Evolutionary conservation across 106 monocot species (phyloP).

Genomic region (Posidonia australis): DNA sequence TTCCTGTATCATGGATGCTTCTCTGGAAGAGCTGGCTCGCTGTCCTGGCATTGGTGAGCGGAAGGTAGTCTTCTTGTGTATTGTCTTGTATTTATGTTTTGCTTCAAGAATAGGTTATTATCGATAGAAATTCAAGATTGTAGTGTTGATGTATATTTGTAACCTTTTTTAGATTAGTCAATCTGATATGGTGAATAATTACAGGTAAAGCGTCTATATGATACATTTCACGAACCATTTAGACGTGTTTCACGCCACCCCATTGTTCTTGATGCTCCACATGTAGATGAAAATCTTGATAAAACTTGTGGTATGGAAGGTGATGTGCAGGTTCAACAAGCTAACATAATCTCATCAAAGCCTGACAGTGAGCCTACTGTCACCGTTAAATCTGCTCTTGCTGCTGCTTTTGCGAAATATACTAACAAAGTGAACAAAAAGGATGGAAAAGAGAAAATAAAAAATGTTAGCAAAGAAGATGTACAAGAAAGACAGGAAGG

Average conservation of each 20-base stretch:
- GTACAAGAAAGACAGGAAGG: neutral
- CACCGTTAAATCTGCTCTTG: conserved; percentile 51
- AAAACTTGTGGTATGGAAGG: conserved; percentile 9
- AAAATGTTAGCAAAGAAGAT: neutral
- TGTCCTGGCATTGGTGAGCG: conserved; percentile 94
- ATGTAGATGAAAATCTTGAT: conserved; percentile 12
- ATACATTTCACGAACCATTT: conserved; percentile 91
- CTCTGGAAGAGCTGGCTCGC: conserved; percentile 92
- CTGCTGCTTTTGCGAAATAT: conserved; percentile 72
- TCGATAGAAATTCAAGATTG: no score
- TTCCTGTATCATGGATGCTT: conserved; percentile 77
- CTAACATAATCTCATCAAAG: conserved; percentile 12
- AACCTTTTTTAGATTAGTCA: neutral
- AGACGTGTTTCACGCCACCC: conserved; percentile 38
- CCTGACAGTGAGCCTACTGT: conserved; percentile 12
- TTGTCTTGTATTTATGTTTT: neutral
- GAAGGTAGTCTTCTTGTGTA: conserved; percentile 37
- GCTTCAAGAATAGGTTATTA: neutral
- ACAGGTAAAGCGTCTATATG: conserved; percentile 79
- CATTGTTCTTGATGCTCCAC: conserved; percentile 14
- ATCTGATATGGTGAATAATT: neutral
- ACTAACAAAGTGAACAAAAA: conserved; percentile 31
- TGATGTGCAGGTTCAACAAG: conserved; percentile 6
- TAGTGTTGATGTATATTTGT: no score
- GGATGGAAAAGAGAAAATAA: conserved; percentile 7